phyloP scores from a whole-genome alignment of 2,329 filamentous ascomycete genomes.

The Fusarium proliferatum region DNA sequence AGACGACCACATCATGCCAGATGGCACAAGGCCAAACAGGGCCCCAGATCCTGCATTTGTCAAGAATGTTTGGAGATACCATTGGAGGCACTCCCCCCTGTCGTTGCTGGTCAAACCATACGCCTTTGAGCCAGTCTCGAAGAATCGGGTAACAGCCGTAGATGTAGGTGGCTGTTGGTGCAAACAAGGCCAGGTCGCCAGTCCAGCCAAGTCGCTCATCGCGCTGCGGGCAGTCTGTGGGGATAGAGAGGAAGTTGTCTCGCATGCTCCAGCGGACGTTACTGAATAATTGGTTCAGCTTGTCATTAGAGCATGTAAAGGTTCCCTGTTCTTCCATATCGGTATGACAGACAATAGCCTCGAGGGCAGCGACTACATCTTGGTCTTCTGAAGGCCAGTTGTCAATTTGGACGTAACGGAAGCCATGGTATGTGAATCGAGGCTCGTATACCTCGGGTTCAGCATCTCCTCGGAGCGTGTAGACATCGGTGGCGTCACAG shows the following conservation, averaged over 20 bases:
- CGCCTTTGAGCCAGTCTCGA: conserved; percentile 47
- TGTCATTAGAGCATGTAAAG: conserved; percentile 63
- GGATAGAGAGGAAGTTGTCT: conserved; percentile 67
- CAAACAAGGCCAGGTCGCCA: conserved; percentile 62
- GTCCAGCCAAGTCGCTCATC: conserved; percentile 67
- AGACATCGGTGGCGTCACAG: conserved; percentile 63
- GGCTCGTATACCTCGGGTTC: conserved; percentile 51
- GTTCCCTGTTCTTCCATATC: conserved; percentile 63
- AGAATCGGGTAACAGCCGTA: conserved; percentile 63
- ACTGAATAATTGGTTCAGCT: conserved; percentile 64
- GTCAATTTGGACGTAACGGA: conserved; percentile 62
- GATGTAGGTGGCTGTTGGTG: conserved; percentile 62
- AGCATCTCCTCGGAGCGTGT: conserved; percentile 43
- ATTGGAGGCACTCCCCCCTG: conserved; percentile 35
- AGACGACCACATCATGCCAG: conserved; percentile 58
- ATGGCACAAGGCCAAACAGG: conserved; percentile 47
- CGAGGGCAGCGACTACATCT: conserved; percentile 36
- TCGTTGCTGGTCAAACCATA: conserved; percentile 34
- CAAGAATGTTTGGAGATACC: conserved; percentile 33
- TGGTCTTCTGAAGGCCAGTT: conserved; percentile 52
- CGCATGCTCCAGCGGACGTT: conserved; percentile 68
- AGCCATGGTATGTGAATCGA: conserved; percentile 66
- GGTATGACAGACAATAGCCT: conserved; percentile 58
- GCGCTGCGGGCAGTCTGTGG: conserved; percentile 68
- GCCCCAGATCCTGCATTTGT: conserved; percentile 25